Base-by-base conservation (phyloP, 331 rosid species). In the Acacia concinna region DNA sequence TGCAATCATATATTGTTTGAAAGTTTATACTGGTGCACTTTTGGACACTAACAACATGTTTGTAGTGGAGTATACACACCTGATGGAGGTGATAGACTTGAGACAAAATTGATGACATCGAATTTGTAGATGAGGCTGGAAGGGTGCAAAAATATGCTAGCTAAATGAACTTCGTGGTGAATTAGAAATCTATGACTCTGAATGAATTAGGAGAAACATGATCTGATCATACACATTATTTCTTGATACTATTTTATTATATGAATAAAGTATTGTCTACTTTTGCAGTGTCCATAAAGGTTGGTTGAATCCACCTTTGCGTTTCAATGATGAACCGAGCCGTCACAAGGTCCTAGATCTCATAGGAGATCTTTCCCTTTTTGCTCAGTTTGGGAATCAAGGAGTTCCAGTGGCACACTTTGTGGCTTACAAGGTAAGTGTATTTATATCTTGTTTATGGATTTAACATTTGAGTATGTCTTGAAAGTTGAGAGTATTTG, bases 331-430 rank as follows among this genome's bases (percentile, higher is more conserved):
- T 56, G 98, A 95, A 86, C 94, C 98, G 27, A 91, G 98, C 64
- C 97, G 97, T 52, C 98, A 92, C 78, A 95, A 92, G 86, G 85
- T 92, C 83, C 83, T 89, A 35, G 98, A 95, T 90, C 95, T 95
- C 9, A 86, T 95, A 12, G 98, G 98, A n/a, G 98, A 95, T 84
- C 88, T 91, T 35, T 91, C 97, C 21, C 88, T 95, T 81, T 81
- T 87, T 78, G 93, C 96, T 76, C 95, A 83, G 87, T 82, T 23
- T 75, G 97, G 97, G 60, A 87, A 87, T 82, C 97, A 90, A 86
- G 98, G 98, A 84, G 86, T 95, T 86, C 98, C 97, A 0, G 83
- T 91, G 74, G 97, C 97, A 18, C 97, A 91, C 84, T 76, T 86
- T 8, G 79, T 89, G 75, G 97, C 91, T 27, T 95, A 87, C 87